These are phyloP conservation scores for Crithidia fasciculata DNA, from an alignment of 208 protist genomes.

Conservation along the genomic window DNA sequence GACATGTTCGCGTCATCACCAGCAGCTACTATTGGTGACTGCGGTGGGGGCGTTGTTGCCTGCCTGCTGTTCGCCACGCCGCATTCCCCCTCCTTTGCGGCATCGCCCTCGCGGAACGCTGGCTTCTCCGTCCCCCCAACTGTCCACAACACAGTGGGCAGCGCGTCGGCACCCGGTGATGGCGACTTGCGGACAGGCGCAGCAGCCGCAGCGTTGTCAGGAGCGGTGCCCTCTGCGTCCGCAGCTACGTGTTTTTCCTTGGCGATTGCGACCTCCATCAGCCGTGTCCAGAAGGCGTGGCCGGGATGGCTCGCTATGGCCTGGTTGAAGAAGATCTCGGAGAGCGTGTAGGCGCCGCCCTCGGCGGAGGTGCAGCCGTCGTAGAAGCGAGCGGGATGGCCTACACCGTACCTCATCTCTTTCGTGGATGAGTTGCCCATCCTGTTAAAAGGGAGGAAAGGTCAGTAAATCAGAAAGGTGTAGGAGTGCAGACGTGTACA, in stretches of 20 bases:
- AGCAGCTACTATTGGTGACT: too few species aligned
- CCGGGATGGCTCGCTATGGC: constrained; percentile 22
- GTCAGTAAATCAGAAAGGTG: neutral
- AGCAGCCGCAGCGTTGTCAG: too few species aligned
- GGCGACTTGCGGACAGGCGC: neutral
- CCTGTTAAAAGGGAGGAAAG: too few species aligned
- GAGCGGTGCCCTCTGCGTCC: neutral
- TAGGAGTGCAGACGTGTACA: too few species aligned
- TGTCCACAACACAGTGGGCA: neutral
- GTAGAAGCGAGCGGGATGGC: constrained; percentile 28
- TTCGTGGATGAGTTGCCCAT: neutral
- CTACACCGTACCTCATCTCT: neutral
- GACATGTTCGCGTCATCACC: neutral
- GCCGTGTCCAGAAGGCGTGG: constrained; percentile 11
- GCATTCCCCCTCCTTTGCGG: neutral
- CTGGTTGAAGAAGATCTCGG: constrained; percentile 37
- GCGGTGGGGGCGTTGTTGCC: too few species aligned
- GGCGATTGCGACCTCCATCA: constrained; percentile 5
- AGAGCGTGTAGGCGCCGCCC: constrained; percentile 13
- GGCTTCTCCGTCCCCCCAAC: neutral
- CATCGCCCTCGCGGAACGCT: neutral
- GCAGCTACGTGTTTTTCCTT: neutral
- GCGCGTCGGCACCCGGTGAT: neutral
- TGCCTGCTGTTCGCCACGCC: neutral
- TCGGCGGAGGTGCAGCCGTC: constrained; percentile 10